Percentiles rank a stretch among this genome's conserved stretches.
Evolutionary conservation across 2,329 filamentous ascomycete genomes (phyloP).

Genomic region (Colletotrichum sp.): DNA sequence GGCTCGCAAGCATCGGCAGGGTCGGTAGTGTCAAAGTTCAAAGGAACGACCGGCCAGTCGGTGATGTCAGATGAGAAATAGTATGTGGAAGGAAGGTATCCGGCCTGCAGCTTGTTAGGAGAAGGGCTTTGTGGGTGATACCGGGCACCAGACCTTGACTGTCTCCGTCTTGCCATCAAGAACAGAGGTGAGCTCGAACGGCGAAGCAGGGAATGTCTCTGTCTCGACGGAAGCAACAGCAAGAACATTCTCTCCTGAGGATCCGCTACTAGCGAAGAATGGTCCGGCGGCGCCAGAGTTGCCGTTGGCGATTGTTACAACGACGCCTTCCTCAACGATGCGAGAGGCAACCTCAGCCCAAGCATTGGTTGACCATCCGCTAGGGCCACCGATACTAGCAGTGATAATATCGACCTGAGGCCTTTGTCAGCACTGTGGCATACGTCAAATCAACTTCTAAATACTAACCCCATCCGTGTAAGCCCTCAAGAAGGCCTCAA

Average conservation of each 20-base stretch:
- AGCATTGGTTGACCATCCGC: conserved; percentile 40
- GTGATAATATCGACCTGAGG: conserved; percentile 43
- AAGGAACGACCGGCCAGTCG: conserved; percentile 33
- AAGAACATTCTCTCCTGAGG: conserved; percentile 45
- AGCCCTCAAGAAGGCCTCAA: conserved; percentile 39
- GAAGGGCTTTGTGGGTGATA: neutral
- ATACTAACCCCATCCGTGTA: conserved; percentile 33
- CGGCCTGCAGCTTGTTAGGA: conserved; percentile 20
- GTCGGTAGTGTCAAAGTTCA: conserved; percentile 29
- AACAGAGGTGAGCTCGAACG: conserved; percentile 33
- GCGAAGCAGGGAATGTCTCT: conserved; percentile 29
- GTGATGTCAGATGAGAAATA: conserved; percentile 38
- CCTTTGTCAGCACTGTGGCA: neutral
- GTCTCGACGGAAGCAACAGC: conserved; percentile 47
- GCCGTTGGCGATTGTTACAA: conserved; percentile 56
- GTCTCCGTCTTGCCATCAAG: conserved; percentile 24
- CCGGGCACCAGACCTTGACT: neutral
- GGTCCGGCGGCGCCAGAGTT: conserved; percentile 55
- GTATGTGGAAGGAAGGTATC: conserved; percentile 38
- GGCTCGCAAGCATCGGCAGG: conserved; percentile 31
- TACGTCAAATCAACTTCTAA: rapidly evolving
- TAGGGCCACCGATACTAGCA: conserved; percentile 40
- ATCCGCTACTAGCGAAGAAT: conserved; percentile 48
- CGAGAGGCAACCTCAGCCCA: conserved; percentile 43
- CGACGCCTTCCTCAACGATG: conserved; percentile 49